Evolutionary conservation across 176 grass and related monocot species (phyloP).

Genomic region (Raddia guianensis): DNA sequence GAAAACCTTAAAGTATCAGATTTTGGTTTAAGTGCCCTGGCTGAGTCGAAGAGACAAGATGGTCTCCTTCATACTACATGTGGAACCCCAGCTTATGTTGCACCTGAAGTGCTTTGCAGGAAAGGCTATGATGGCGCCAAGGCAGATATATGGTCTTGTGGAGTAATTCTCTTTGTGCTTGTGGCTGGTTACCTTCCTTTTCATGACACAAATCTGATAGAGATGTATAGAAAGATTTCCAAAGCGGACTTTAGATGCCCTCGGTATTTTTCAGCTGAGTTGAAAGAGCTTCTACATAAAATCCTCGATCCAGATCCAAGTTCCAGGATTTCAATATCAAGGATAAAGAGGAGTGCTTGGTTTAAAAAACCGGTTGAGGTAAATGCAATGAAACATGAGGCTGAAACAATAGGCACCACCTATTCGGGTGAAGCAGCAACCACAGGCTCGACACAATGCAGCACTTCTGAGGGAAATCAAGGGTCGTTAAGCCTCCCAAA

Average conservation of each 20-base stretch:
- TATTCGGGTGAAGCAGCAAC: conserved; percentile 32
- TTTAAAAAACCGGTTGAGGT: conserved; percentile 52
- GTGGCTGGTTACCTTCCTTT: conserved; percentile 90
- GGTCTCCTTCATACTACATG: conserved; percentile 85
- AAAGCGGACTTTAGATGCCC: conserved; percentile 80
- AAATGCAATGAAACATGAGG: conserved; percentile 39
- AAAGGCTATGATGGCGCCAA: conserved; percentile 91
- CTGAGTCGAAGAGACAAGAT: conserved; percentile 81
- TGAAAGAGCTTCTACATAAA: conserved; percentile 66
- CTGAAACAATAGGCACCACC: conserved; percentile 6
- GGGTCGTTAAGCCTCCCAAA: conserved; percentile 56
- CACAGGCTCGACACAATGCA: conserved; percentile 32
- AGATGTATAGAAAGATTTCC: conserved; percentile 89
- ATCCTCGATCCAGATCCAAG: conserved; percentile 80
- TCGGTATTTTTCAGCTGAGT: conserved; percentile 64
- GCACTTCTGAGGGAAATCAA: conserved; percentile 52
- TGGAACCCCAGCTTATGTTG: conserved; percentile 96
- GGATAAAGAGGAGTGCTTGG: conserved; percentile 78
- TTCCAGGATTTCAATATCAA: conserved; percentile 76
- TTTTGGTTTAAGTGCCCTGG: conserved; percentile 91
- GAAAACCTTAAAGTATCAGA: conserved; percentile 95
- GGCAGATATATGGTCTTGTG: conserved; percentile 90
- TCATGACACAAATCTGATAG: conserved; percentile 91
- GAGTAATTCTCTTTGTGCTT: conserved; percentile 93
- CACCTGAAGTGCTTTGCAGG: conserved; percentile 80